These are phyloP conservation scores for Helicostylum pulchrum DNA, from an alignment of 192 early-diverging fungal genomes.

Conservation along the genomic window DNA sequence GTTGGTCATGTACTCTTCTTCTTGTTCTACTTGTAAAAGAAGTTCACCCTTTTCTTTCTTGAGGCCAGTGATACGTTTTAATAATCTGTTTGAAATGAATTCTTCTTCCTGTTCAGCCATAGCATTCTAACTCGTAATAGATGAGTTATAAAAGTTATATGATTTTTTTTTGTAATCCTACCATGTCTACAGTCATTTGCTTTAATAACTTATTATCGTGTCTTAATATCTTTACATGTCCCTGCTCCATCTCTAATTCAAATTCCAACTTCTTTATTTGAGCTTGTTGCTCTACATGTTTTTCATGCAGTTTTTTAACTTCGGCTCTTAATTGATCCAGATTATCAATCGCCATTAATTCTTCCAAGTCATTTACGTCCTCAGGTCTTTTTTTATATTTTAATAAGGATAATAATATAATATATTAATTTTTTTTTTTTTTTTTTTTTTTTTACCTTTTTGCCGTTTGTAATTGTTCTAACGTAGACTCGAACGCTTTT, in stretches of 20 bases:
- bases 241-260: constrained; percentile 63
- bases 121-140: constrained; percentile 37
- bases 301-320: constrained; percentile 7
- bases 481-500: constrained; percentile 22
- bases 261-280: constrained; percentile 60
- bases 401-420: neutral
- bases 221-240: constrained; percentile 57
- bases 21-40: constrained; percentile 72
- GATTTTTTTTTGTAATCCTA: constrained; percentile 12
- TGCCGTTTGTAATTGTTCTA: constrained; percentile 13
- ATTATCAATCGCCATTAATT: neutral
- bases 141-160: neutral
- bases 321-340: constrained; percentile 5
- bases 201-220: constrained; percentile 58
- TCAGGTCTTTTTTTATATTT: neutral
- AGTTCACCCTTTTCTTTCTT: constrained; percentile 81
- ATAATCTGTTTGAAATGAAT: constrained; percentile 72
- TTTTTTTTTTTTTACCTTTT: constrained; percentile 8
- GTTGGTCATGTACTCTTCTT: constrained; percentile 80
- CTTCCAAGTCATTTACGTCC: neutral
- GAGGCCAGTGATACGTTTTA: constrained; percentile 68
- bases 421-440: too few species aligned
- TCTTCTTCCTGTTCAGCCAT: constrained; percentile 68
- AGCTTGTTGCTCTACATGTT: constrained; percentile 31
- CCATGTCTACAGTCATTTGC: constrained; percentile 58